Evolutionary conservation across 2,329 filamentous ascomycete genomes (phyloP).

Genomic region (Chrysoporthe deuterocubensis): DNA sequence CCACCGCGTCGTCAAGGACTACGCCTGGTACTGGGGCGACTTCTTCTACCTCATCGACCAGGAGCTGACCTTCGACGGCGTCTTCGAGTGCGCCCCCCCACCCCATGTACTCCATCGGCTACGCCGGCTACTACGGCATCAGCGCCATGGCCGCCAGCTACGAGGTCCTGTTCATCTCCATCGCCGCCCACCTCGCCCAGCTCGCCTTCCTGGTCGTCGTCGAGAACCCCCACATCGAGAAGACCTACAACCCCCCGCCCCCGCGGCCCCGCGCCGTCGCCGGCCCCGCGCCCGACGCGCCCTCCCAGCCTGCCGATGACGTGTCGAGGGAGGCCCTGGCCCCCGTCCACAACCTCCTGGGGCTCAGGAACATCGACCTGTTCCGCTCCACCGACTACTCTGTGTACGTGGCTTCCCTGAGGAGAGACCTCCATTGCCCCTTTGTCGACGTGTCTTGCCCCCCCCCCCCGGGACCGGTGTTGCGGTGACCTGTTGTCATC

Average conservation of each 20-base stretch:
- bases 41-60: conserved; percentile 99
- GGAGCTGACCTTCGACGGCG: conserved; percentile 95
- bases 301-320: conserved; percentile 35
- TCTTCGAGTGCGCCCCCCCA: conserved; percentile 99
- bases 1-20: conserved; percentile 97
- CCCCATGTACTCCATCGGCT: conserved; percentile 98
- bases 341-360: conserved; percentile 81
- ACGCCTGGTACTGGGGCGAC: conserved; percentile 99
- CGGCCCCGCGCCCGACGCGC: conserved; percentile 21
- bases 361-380: conserved; percentile 81
- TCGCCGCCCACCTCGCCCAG: conserved; percentile 90
- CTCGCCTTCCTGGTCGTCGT: conserved; percentile 90
- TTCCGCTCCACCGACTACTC: conserved; percentile 86
- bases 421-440: too few species aligned
- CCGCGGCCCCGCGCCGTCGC: conserved; percentile 63
- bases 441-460: too few species aligned
- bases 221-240: conserved; percentile 97
- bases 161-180: conserved; percentile 95
- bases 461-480: too few species aligned
- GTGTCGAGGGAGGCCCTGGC: conserved; percentile 50
- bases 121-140: conserved; percentile 97
- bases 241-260: conserved; percentile 90
- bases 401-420: conserved; percentile 44
- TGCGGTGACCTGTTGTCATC: not conserved
- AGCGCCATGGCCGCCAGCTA: conserved; percentile 98